Evolutionary conservation across 1,139 yeast species (phyloP).

Genomic region (Scheffersomyces illinoinensis): DNA sequence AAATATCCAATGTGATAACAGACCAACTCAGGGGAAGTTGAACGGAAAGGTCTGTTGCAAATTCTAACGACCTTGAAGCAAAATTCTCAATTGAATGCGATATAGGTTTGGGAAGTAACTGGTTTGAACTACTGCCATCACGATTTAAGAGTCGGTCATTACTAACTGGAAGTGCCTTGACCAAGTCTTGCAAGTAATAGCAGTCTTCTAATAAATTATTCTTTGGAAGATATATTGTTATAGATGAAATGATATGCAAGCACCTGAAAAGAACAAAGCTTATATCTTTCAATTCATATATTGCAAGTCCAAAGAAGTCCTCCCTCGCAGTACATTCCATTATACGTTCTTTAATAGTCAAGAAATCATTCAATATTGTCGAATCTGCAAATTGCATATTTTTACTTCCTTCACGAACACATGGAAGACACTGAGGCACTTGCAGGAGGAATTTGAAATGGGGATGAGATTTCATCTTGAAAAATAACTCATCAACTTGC

Average conservation of each 20-base stretch:
- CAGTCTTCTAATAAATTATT: slow-evolving; percentile 25
- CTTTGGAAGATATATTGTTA: slow-evolving; percentile 20
- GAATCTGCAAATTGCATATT: slow-evolving; percentile 5
- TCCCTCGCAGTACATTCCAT: slow-evolving; percentile 8
- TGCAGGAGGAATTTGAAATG: background rate
- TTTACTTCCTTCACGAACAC: slow-evolving; percentile 8
- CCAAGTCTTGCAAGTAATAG: slow-evolving; percentile 34
- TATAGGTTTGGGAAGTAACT: slow-evolving; percentile 10
- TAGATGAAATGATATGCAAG: slow-evolving; percentile 26
- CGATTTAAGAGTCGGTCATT: slow-evolving; percentile 27
- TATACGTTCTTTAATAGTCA: slow-evolving; percentile 19
- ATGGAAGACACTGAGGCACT: slow-evolving; percentile 6
- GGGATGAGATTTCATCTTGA: background rate
- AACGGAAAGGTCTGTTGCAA: slow-evolving; percentile 17
- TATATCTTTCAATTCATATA: slow-evolving; percentile 21
- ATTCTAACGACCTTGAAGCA: slow-evolving; percentile 7
- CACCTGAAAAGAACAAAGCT: slow-evolving; percentile 20
- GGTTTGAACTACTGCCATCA: slow-evolving; percentile 11
- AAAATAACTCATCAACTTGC: background rate
- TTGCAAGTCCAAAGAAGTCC: slow-evolving; percentile 8
- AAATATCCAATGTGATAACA: slow-evolving; percentile 63
- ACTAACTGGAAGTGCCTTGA: slow-evolving; percentile 30
- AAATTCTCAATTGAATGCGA: background rate
- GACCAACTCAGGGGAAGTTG: slow-evolving; percentile 55
- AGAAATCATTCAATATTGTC: slow-evolving; percentile 17